Evolutionary conservation across 2,329 filamentous ascomycete genomes (phyloP), one percentile per base, ranked within the genome.

Genomic region (Hyphodiscus sp.): DNA sequence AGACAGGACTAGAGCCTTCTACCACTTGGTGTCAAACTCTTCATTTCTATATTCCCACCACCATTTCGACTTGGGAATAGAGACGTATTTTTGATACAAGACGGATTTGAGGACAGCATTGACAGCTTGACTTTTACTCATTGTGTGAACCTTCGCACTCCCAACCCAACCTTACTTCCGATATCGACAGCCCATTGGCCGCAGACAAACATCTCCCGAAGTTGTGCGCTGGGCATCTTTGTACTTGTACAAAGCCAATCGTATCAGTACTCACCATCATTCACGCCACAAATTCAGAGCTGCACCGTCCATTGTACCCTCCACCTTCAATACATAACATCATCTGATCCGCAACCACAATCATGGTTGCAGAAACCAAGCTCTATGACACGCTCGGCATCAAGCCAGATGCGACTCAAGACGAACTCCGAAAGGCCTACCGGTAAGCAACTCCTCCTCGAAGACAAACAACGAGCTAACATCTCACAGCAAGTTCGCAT

Each of bases 341-440:
- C 6, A 6, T 43, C 19, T 29, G 30, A 41, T 49, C 43, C 44
- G 45, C 41, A 49, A 45, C 13, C 54, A 43, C 56, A 62, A 82
- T 64, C 62, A 96, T 97, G 92, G 90, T 95, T 63, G 87, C 89
- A 66, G 92, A 97, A 77, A 94, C 88, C 50, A 96, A 95, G 74
- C 85, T 97, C 59, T 99, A 99, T 78, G 90, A 97, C 72, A 80
- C 83, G 59, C 79, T 99, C 65, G 77, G 79, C 69, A 76, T 96
- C 72, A 86, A 89, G 70, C 82, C 92, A 41, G 81, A 84, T 56
- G 90, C 91, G 20, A 80, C 83, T 20, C 89, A 95, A 73, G 92
- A 96, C 68, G 92, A 97, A 61, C 95, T 99, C 70, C 97, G 96
- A 71, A 99, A 97, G 71, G 94, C 85, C 54, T 96, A 96, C 72